phyloP scores from a whole-genome alignment of 805 yeast genomes.

The Myxozyma kluyveri region DNA sequence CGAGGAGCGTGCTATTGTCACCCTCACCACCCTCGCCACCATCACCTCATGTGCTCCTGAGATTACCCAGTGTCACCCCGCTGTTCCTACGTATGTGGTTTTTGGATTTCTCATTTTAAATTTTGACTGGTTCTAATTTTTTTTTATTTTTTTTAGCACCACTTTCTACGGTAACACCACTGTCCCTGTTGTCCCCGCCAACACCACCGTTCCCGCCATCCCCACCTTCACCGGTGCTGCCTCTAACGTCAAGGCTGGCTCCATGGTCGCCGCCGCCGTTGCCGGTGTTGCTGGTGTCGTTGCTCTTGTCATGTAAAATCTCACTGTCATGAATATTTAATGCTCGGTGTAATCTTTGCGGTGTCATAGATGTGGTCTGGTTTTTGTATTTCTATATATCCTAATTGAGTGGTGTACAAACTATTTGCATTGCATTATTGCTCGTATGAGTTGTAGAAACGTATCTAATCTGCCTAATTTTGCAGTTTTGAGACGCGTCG shows the following conservation, averaged over 20 bases:
- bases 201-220: slow-evolving; percentile 30
- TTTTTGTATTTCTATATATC: too few relatives aligned
- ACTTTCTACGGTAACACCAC: slow-evolving; percentile 21
- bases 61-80: slow-evolving; percentile 48
- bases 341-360: too few relatives aligned
- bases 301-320: slow-evolving; percentile 5
- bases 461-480: too few relatives aligned
- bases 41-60: slow-evolving; percentile 47
- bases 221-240: slow-evolving; percentile 31
- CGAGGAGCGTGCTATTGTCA: slow-evolving; percentile 30
- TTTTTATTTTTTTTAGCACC: slow-evolving; percentile 3
- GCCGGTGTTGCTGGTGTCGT: slow-evolving; percentile 31
- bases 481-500: too few relatives aligned
- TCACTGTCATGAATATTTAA: slow-evolving; percentile 1
- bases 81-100: slow-evolving; percentile 12
- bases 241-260: slow-evolving; percentile 19
- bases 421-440: too few relatives aligned
- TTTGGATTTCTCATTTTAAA: background rate
- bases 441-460: too few relatives aligned
- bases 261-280: slow-evolving; percentile 23
- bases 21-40: slow-evolving; percentile 46
- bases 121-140: background rate
- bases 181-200: slow-evolving; percentile 16
- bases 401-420: too few relatives aligned
- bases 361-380: too few relatives aligned